Evolutionary conservation across 129 eudicot genomes (phyloP), one percentile per base, ranked within the genome.

Genomic region (Kitagawia praeruptora): DNA sequence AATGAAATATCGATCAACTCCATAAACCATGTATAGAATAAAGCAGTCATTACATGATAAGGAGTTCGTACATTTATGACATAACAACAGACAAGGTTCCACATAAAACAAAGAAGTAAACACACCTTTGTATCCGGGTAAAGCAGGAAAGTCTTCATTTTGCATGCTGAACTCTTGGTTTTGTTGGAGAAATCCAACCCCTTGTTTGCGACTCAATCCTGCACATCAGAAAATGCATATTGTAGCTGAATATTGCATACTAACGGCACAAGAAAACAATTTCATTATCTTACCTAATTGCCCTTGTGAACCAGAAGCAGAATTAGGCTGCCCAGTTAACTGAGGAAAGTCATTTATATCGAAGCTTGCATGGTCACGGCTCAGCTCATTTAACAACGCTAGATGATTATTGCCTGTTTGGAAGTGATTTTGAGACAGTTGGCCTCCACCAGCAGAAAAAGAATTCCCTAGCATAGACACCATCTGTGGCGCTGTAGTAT

Each of bases 121-220:
- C 66, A 74, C 77, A 92, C 97, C 97, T 92, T 86, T 89, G 66
- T 89, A 92, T 83, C 97, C 97, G 25, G 94, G 93, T 79, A 92
- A 88, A 80, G 97, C 97, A 77, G 97, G 97, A 82, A 92, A 92
- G 75, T 92, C 97, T 87, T 92, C 97, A 49, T 92, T 92, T 80
- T 92, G 97, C 67, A 92, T 92, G 85, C 97, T 89, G 83, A 92
- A 92, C 83, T 92, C 97, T 86, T 92, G 97, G 84, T 88, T 92
- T 83, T 92, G 97, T 83, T 89, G 97, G 84, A 82, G 82, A 77
- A 89, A 92, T 49, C 97, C 92, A 42, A 92, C 84, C 79, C 85
- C 90, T 83, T 89, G 97, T 82, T 89, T 85, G 56, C 91, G 91
- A 41, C 88, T 81, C 78, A 87, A 87, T 40, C 92, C 92, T 91